phyloP scores from a whole-genome alignment of 257 asterid genomes.

The Lycium barbarum region DNA sequence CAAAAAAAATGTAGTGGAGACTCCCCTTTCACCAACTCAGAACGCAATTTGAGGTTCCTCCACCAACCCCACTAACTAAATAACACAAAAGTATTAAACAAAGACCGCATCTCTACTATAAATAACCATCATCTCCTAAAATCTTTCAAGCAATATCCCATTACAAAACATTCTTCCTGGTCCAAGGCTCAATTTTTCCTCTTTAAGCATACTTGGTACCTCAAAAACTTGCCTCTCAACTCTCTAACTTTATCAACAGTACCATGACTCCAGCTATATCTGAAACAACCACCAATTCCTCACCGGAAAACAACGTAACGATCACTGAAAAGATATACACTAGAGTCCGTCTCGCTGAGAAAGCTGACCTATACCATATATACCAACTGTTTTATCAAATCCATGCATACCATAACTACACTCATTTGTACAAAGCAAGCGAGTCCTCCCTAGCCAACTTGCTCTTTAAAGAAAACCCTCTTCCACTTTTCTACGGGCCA shows the following conservation, averaged over 20 bases:
- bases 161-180: not conserved
- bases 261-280: no score
- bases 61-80: not conserved
- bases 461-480: not conserved
- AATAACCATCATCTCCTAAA: not conserved
- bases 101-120: not conserved
- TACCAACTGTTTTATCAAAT: conserved; percentile 1
- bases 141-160: not conserved
- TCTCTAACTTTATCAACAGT: no score
- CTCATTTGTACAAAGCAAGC: not conserved
- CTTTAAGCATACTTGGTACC: no score
- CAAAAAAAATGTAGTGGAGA: no score
- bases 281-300: not conserved
- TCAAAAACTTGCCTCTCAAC: not conserved
- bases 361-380: not conserved
- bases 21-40: no score
- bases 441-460: not conserved
- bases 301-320: not conserved
- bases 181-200: no score
- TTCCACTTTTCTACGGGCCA: not conserved
- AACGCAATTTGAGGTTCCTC: not conserved
- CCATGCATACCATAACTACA: not conserved
- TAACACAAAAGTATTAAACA: not conserved
- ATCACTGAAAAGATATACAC: not conserved
- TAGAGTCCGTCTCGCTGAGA: not conserved